Base-by-base conservation (phyloP, 495 filamentous ascomycete species). In the Penicillium ucsense region DNA sequence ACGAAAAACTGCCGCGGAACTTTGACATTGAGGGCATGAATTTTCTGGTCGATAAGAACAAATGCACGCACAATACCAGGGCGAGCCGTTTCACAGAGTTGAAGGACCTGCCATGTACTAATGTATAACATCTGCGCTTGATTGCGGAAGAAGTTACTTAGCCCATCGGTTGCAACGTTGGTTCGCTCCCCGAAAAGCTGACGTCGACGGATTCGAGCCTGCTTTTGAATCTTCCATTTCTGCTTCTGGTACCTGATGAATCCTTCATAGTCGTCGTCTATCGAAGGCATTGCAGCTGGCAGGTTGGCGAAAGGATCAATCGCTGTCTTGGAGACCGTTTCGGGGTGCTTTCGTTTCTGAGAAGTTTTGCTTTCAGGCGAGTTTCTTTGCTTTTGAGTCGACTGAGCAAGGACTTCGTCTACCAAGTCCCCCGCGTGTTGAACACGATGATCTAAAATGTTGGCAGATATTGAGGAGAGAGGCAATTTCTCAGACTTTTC, bases 221-320 rank as follows among this genome's bases (percentile, higher is more conserved):
- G 87, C 58, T 88, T 94, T 62, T 99, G 92, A 30, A 99, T 86
- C 67, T 89, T 95, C 92, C 92, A 99, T 63, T 99, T 99, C 67
- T 89, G 80, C 66, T 99, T 99, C 60, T 99, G 92, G 57, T 99
- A 99, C 60, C 84, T 76, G 40, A 99, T 67, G 71, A 95, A 99
- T 0, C 80, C 88, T 27, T 77, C 67, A 49, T 99, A 99, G 65
- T 99, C 88, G 37, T 92, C 83, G 0, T 80, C 82, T 28, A 90
- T 88, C 6, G 74, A 77, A 12, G 92, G 94, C 87, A 96, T 96
- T 43, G 75, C 77, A 33, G 84, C 77, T 0, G 92, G 92, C 4
- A 99, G 77, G 47, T 75, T 81, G 27, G 89, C 84, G 59, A 86
- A 95, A 4, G 90, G 89, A 60, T 97, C 86, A 4, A 74, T 64